These are phyloP conservation scores for Lagenaria siceraria DNA, from an alignment of 306 rosid genomes.

Conservation along the genomic window DNA sequence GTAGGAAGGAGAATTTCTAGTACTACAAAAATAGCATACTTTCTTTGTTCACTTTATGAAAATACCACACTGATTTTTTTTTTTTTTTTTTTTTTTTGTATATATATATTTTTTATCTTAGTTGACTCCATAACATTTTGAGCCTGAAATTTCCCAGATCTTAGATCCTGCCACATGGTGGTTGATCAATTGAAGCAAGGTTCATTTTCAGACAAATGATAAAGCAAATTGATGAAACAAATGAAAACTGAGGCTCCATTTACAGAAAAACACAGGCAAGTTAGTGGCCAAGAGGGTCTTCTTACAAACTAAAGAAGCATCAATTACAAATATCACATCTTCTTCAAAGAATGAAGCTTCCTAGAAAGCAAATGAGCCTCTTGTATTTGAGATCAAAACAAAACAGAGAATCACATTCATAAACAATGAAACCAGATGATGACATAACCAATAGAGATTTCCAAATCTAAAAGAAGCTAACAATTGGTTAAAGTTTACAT, in stretches of 20 bases:
- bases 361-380: neutral
- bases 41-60: too few relatives aligned
- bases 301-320: neutral
- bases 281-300: neutral
- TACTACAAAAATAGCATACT: too few relatives aligned
- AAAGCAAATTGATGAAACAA: neutral
- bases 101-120: too few relatives aligned
- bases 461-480: neutral
- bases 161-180: too few relatives aligned
- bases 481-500: neutral
- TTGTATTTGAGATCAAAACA: neutral
- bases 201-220: neutral
- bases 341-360: neutral
- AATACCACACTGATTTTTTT: too few relatives aligned
- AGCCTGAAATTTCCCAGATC: too few relatives aligned
- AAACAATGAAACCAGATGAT: neutral
- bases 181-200: too few relatives aligned
- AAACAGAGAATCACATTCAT: neutral
- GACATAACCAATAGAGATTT: neutral
- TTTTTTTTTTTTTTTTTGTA: too few relatives aligned
- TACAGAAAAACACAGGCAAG: neutral
- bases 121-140: too few relatives aligned
- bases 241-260: neutral
- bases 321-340: neutral
- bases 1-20: too few relatives aligned